phyloP scores from a whole-genome alignment of 495 filamentous ascomycete genomes.

The Penicillium pulvis region DNA sequence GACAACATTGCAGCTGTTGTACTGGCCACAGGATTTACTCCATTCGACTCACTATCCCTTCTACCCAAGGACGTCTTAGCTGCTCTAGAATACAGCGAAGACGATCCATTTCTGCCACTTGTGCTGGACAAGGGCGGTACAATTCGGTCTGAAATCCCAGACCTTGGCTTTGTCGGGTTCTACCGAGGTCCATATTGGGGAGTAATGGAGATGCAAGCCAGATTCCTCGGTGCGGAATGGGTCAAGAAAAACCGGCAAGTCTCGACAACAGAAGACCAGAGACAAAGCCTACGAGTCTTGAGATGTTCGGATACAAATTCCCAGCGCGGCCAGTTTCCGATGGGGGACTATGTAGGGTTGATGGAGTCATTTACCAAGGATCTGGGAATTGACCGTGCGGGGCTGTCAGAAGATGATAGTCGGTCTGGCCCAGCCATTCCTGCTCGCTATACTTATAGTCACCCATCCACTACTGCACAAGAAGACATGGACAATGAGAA shows the following conservation, averaged over 20 bases:
- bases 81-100: conserved; percentile 55
- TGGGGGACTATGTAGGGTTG: conserved; percentile 77
- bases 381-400: conserved; percentile 38
- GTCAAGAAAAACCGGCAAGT: conserved; percentile 4
- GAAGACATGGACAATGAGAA: conserved; percentile 3
- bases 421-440: conserved; percentile 38
- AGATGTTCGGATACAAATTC: conserved; percentile 32
- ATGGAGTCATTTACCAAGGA: conserved; percentile 69
- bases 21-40: conserved; percentile 76
- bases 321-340: conserved; percentile 68
- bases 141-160: conserved; percentile 58
- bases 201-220: conserved; percentile 84
- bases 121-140: conserved; percentile 68
- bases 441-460: conserved; percentile 31
- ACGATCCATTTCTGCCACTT: conserved; percentile 63
- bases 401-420: conserved; percentile 8
- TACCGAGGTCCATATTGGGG: conserved; percentile 88
- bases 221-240: conserved; percentile 57
- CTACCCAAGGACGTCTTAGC: conserved; percentile 57
- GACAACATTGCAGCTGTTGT: conserved; percentile 65
- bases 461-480: background rate
- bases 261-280: conserved; percentile 22
- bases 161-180: conserved; percentile 80
- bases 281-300: conserved; percentile 25
- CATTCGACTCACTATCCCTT: conserved; percentile 59